Evolutionary conservation across 2,329 filamentous ascomycete genomes (phyloP).

Genomic region (Arthrobotrys megalospora): DNA sequence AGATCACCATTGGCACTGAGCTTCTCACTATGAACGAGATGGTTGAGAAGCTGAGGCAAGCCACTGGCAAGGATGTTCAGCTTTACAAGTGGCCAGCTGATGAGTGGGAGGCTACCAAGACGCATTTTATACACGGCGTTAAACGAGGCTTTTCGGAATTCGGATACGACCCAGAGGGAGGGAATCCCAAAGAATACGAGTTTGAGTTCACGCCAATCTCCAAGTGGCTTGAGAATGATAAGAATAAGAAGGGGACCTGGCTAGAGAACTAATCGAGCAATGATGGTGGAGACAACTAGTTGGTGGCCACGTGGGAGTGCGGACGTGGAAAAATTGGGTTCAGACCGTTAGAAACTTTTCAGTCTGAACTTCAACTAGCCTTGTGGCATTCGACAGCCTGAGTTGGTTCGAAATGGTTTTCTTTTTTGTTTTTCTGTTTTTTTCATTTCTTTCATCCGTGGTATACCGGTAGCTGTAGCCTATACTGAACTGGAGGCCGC

Average conservation of each 20-base stretch:
- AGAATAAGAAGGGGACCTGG: constrained; percentile 49
- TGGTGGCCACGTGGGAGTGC: no score
- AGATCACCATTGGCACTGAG: constrained; percentile 47
- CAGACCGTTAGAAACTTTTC: no score
- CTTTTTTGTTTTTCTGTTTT: no score
- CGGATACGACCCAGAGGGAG: constrained; percentile 46
- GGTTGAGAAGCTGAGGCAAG: constrained; percentile 45
- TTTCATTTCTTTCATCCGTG: no score
- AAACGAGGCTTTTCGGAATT: constrained; percentile 21
- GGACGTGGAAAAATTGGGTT: no score
- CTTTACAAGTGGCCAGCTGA: constrained; percentile 50
- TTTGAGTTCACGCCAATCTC: constrained; percentile 46
- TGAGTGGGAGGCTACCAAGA: constrained; percentile 51
- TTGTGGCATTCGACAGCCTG: no score
- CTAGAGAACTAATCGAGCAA: constrained; percentile 1
- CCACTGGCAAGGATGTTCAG: constrained; percentile 49
- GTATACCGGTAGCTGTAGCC: no score
- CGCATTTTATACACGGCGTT: constrained; percentile 31
- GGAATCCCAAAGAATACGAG: constrained; percentile 33
- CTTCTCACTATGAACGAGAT: constrained; percentile 27
- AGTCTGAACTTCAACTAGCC: no score
- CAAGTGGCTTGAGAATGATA: constrained; percentile 43
- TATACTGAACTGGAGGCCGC: no score
- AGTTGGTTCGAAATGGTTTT: no score
- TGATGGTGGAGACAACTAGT: no score